Base-by-base conservation (phyloP, 352 stramenopile species). In the Pythium rishiriense region DNA sequence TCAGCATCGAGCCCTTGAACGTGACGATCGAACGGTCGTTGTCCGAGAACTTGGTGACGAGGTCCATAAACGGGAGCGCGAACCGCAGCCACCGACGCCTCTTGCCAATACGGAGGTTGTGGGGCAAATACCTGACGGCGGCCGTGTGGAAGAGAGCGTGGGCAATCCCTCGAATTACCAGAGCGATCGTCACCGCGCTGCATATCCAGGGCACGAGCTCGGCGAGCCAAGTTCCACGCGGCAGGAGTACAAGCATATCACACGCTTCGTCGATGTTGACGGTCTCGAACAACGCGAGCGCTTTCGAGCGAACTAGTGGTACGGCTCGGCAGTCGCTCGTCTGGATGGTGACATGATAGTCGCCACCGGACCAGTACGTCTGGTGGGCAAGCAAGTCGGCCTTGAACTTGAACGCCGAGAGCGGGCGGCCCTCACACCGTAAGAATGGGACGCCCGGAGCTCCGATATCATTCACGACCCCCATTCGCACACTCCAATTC, bases 381-480 rank as follows among this genome's bases (percentile, higher is more conserved):
- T 86, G 74, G 7, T 81, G 64, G 6, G 81, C 70, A 62, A 89
- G 73, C 25, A 87, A 52, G 58, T 89, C 80, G 11, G 80, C 85
- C 8, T 84, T 75, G 58, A 78, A 89, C 21, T 69, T 49, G 62
- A 89, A 85, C 2, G 62, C 35, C 0, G 39, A 37, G 8, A 71
- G 53, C 0, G 80, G 74, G 14, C 80, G 74, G 11, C 76, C 76
- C 17, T 63, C 48, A 39, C 80, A 89, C 21, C 76, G 73, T n/a
- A 89, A 42, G n/a, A 87, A 87, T 0, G 80, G 73, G 45, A 76
- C 63, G 12, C 80, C 80, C 15, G 50, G 45, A 19, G 43, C 51
- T 1, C 80, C 80, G 26, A 83, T 81, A 35, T 87, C 80, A n/a
- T 62, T 67, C 1, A 66, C 63, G 1, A 77, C 49, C 2, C 50